phyloP scores from a whole-genome alignment of 257 asterid species.

The Dorcoceras hygrometricum region DNA sequence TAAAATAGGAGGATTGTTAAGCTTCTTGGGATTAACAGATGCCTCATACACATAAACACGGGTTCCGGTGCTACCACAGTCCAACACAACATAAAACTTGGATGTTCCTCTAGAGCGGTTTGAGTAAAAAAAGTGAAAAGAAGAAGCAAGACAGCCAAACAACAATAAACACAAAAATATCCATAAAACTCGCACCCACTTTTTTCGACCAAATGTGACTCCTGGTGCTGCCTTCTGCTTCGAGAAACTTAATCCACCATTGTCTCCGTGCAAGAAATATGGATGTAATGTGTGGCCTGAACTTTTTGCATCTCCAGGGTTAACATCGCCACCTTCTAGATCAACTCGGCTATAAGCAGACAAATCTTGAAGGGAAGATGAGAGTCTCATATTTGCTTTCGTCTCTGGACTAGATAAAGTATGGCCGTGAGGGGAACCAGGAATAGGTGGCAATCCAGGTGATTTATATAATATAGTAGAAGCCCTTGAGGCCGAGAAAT shows the following conservation, averaged over 20 bases:
- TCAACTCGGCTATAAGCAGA: slow-evolving; percentile 45
- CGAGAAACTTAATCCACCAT: slow-evolving; percentile 51
- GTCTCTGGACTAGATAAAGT: slow-evolving; percentile 29
- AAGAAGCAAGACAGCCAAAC: slow-evolving; percentile 39
- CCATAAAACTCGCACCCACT: slow-evolving; percentile 43
- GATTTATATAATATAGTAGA: slow-evolving; percentile 30
- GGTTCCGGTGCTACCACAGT: slow-evolving; percentile 78
- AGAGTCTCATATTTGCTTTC: slow-evolving; percentile 43
- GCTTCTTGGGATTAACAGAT: slow-evolving; percentile 37
- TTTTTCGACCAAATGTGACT: slow-evolving; percentile 31
- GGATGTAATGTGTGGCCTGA: slow-evolving; percentile 31
- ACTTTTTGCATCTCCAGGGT: slow-evolving; percentile 32
- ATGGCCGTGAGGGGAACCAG: slow-evolving; percentile 36
- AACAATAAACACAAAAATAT: slow-evolving; percentile 47
- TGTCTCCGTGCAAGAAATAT: slow-evolving; percentile 38
- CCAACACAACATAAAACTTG: slow-evolving; percentile 57
- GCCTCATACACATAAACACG: slow-evolving; percentile 63
- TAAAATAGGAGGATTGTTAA: slow-evolving; percentile 44
- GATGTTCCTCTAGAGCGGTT: slow-evolving; percentile 46
- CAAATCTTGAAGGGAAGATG: slow-evolving; percentile 70
- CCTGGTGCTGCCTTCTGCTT: slow-evolving; percentile 47
- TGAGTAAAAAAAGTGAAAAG: slow-evolving; percentile 39
- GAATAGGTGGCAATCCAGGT: slow-evolving; percentile 49
- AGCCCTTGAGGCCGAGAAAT: slow-evolving; percentile 33
- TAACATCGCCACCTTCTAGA: slow-evolving; percentile 43